A percentile compares a stretch with the other conserved stretches of the same genome.
These are phyloP conservation scores for Sphagnum fallax DNA, from an alignment of 228 moss, liverwort and hornwort genomes.

Conservation along the genomic window DNA sequence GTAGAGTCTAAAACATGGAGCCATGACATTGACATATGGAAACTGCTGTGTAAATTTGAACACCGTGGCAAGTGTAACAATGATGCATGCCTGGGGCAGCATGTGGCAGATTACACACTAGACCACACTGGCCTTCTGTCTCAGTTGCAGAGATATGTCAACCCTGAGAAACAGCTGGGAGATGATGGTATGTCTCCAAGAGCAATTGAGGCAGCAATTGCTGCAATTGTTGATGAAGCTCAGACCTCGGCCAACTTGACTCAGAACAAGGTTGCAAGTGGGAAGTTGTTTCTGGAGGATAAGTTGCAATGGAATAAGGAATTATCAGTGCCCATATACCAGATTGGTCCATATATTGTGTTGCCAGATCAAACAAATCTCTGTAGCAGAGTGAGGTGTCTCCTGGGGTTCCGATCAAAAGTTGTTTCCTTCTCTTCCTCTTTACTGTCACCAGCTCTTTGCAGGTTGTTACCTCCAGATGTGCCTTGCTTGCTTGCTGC, in stretches of 20 bases:
- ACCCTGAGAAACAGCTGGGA: slow-evolving; percentile 14
- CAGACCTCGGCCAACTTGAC: slow-evolving; percentile 13
- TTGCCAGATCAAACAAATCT: slow-evolving; percentile 35
- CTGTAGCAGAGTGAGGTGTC: slow-evolving; percentile 22
- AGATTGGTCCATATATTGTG: slow-evolving; percentile 42
- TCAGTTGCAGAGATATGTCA: slow-evolving; percentile 28
- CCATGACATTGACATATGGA: slow-evolving; percentile 53
- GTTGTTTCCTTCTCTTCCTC: slow-evolving; percentile 38
- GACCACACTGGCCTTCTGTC: slow-evolving; percentile 18
- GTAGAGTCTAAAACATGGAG: slow-evolving; percentile 56
- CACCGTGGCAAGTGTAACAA: slow-evolving; percentile 72
- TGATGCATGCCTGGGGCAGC: slow-evolving; percentile 69
- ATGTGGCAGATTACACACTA: slow-evolving; percentile 56
- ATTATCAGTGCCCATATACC: slow-evolving; percentile 38
- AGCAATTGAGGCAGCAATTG: slow-evolving; percentile 13
- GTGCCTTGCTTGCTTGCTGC: slow-evolving; percentile 46
- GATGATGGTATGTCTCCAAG: slow-evolving; percentile 13
- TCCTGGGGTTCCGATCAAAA: slow-evolving; percentile 26
- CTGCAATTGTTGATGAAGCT: slow-evolving; percentile 13
- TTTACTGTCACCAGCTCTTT: slow-evolving; percentile 52
- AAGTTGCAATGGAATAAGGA: slow-evolving; percentile 8
- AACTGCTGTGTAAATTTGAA: slow-evolving; percentile 77
- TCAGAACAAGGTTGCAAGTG: not conserved
- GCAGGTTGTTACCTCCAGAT: slow-evolving; percentile 46
- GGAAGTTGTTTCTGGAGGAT: slow-evolving; percentile 3